Base-by-base conservation (phyloP, 495 filamentous ascomycete species). In the Aspergillus ostianus region DNA sequence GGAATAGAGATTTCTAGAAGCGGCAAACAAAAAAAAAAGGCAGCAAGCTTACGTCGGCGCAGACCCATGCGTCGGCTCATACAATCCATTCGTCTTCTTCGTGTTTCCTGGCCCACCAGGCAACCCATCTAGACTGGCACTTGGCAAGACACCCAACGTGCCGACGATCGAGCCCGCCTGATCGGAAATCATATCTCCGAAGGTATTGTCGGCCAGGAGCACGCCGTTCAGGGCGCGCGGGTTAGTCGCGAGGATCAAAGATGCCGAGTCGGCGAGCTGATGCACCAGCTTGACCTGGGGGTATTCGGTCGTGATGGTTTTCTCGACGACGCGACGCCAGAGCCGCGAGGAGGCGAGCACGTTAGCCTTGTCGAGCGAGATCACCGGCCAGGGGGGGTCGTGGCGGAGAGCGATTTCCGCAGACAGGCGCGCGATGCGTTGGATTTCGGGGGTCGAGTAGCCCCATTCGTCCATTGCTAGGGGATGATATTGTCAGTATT, bases 171-270 rank as follows among this genome's bases (percentile, higher is more conserved):
- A 77, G 13, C 78, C 78, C 32, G 79, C 75, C 49, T 80, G 75
- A 55, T 83, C 80, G 6, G 79, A 82, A 10, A 83, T 70, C 63
- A 83, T 77, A 56, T 83, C 80, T 4, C 80, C 80, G 53, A 83
- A 83, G 9, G 77, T 81, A 45, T 83, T 83, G 30, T 82, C 79
- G 0, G 74, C 72, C 15, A 81, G 73, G 45, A 83, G 71, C 0
- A 83, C 73, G 12, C 80, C 80, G 58, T 82, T 83, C 60, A 82
- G 62, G 0, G 67, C 64, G 17, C 77, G 73, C 1, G 80, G 80
- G 65, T 81, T 76, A 12, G 71, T 77, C 27, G 78, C 76, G 64
- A 83, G 69, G 32, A 82, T 70, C 70, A 82, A 65, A 12, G 79
- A 77, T 47, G 77, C 70, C 18, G 75, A 79, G 55, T 83, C 81